Evolutionary conservation across 768 basidiomycete species (phyloP), one percentile per base, ranked within the genome.

Genomic region (Peribolospora baueri): DNA sequence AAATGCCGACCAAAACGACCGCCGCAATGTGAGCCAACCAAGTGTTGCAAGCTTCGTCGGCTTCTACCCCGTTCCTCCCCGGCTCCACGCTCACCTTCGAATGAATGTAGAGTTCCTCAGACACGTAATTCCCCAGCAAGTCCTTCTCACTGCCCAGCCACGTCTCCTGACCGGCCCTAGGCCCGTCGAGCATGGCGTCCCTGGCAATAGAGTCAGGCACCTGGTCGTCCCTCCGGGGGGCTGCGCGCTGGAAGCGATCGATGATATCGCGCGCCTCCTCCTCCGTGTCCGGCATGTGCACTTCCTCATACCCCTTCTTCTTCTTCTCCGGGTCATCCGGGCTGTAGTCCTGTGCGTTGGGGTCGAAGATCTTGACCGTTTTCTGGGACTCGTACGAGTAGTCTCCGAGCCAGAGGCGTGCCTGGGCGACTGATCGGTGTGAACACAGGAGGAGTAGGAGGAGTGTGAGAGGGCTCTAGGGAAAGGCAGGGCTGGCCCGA

Each of bases 101-200:
- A n/a, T 58, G 47, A 37, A 55, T 58, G 53, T 56, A 64, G 9
- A 45, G 41, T 14, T 63, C 60, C 50, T 68, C 70, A 7, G 65
- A 61, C 14, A 80, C 81, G 60, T 67, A 86, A 74, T 80, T 77
- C 60, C 79, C 71, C 59, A 79, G 69, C 69, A 95, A 91, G 63
- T 90, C 86, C 57, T 81, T 76, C 62, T 79, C 76, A 1, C 73
- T 77, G 5, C 88, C 91, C 48, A 80, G 60, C 91, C 91, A 98
- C 54, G 73, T 64, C 72, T 93, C 90, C 25, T 25, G 25, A 25
- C 1, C 25, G 25, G 25, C 25, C 25, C 25, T 25, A 25, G 25
- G 25, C 25, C 25, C 25, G 36, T 84, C 74, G n/a, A 68, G 47
- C 61, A 90, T 60, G 65, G 79, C 76, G 62, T 93, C 86, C 65